These are phyloP conservation scores for Nakazawaea ishiwadae DNA, from an alignment of 805 yeast genomes.

Conservation along the genomic window DNA sequence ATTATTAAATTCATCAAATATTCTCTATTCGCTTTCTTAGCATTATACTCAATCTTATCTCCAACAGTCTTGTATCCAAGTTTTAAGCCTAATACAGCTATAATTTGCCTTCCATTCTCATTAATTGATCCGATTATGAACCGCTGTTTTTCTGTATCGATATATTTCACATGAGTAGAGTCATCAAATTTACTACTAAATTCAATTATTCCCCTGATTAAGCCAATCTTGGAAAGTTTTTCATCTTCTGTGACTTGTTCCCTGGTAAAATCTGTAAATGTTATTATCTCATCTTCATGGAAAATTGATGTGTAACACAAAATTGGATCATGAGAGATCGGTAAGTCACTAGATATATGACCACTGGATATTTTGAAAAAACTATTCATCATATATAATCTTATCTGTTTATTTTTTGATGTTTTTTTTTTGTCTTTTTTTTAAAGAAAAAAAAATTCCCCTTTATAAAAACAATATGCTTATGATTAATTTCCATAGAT, in stretches of 20 bases:
- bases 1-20: neutral
- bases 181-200: constrained; percentile 9
- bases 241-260: neutral
- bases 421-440: no score
- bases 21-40: neutral
- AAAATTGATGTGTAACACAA: neutral
- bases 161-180: constrained; percentile 1
- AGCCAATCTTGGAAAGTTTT: constrained; percentile 8
- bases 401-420: no score
- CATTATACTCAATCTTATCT: neutral
- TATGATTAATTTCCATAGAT: no score
- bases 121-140: neutral
- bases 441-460: no score
- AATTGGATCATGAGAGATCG: neutral
- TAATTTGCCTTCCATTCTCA: neutral
- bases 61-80: neutral
- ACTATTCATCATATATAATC: constrained; percentile 3
- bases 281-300: constrained; percentile 2
- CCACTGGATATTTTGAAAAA: constrained; percentile 1
- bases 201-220: constrained; percentile 10
- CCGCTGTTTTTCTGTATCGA: constrained; percentile 11
- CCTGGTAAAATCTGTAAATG: neutral
- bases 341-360: neutral
- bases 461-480: no score
- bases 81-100: constrained; percentile 4